Evolutionary conservation across 2,329 filamentous ascomycete species (phyloP), one percentile per base, ranked within the genome.

Genomic region (Fusarium albosuccineum): DNA sequence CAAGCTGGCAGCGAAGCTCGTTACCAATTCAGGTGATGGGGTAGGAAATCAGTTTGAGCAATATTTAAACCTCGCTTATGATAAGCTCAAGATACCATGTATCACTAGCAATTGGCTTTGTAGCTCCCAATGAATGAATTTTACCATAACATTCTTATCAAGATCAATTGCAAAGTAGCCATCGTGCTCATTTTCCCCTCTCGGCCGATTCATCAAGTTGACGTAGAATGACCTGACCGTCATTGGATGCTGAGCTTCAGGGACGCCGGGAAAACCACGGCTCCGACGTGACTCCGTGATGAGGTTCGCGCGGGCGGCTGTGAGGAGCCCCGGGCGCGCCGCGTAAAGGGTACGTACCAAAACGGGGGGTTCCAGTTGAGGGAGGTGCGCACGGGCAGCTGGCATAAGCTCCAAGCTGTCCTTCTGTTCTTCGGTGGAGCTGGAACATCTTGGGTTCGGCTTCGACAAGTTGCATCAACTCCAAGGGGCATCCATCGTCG

Each of bases 331-430:
- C 30, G 49, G 26, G 16, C 26, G 39, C 17, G 49, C 62, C 59
- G 54, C 59, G 59, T 66, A 57, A 40, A 57, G 27, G 61, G 64
- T 73, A 74, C 62, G 68, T 74, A 74, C 64, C 66, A 22, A 22
- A 22, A 22, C 22, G 22, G 22, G 22, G 22, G 22, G 22, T 5
- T 22, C 22, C 22, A 22, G 22, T 40, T 10, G 36, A 51, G 30
- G 30, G 30, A 13, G 30, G 58, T 44, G 52, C 26, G 27, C 48
- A 39, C 48, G 29, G 52, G 56, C 62, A 66, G 55, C 65, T 67
- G 61, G 49, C 58, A 64, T 68, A 81, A 82, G 80, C 80, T 82
- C 80, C 80, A 82, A 82, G 79, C 80, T 82, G 80, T 82, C 80
- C 80, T 81, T 77, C 75, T 70, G 59, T 56, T 54, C 54, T 64